phyloP scores from a whole-genome alignment of 805 yeast species.

The Monosporozyma siamensis region DNA sequence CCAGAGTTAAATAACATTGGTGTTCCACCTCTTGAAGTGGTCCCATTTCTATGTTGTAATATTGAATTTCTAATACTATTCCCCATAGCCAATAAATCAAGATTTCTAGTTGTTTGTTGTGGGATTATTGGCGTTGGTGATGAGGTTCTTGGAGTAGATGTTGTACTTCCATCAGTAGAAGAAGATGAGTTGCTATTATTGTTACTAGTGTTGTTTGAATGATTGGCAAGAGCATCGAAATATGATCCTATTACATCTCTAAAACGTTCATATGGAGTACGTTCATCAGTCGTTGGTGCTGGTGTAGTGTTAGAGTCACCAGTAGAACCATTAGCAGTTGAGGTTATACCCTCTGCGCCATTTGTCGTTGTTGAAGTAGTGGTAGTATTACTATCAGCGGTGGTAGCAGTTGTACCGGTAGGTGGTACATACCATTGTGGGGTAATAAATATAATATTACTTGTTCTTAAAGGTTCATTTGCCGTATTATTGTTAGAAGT shows the following conservation, averaged over 20 bases:
- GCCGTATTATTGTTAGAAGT: too few relatives aligned
- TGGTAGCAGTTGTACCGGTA: background rate
- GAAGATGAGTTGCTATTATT: background rate
- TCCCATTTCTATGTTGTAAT: background rate
- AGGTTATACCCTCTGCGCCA: background rate
- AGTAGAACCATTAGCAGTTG: background rate
- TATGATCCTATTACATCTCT: constrained; percentile 12
- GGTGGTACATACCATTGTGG: background rate
- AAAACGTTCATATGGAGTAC: constrained; percentile 18
- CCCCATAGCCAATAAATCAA: background rate
- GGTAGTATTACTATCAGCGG: background rate
- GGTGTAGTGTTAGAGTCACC: background rate
- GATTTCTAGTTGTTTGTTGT: background rate
- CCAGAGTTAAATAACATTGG: constrained; percentile 20
- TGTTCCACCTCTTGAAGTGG: background rate
- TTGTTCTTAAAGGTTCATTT: background rate
- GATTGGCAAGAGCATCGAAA: constrained; percentile 1
- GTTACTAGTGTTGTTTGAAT: background rate
- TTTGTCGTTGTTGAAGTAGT: background rate
- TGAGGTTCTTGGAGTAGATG: background rate
- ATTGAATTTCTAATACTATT: background rate
- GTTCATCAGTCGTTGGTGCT: background rate
- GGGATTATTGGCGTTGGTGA: background rate
- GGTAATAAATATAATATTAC: background rate
- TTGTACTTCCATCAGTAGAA: too few relatives aligned